Evolutionary conservation across 768 basidiomycete genomes (phyloP), one percentile per base, ranked within the genome.

Genomic region (Auriscalpium microsporum): DNA sequence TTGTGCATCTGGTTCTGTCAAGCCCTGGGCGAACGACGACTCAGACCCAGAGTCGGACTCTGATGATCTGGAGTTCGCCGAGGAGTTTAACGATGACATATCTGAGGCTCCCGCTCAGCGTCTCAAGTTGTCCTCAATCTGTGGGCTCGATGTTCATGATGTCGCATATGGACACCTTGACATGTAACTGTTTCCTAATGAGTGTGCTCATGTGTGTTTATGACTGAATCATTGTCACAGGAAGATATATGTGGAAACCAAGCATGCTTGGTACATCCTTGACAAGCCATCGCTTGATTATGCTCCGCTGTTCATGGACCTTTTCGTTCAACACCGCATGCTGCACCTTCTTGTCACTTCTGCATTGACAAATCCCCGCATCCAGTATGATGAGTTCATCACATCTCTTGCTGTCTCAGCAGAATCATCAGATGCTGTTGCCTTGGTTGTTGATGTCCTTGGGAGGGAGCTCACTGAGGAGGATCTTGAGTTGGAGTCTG

Each of bases 191-290:
- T 28, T n/a, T 54, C 38, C 40, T 47, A 21, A 21, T 21, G 9
- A 14, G 13, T 28, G 11, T 19, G 5, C 33, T 6, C 2, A 13
- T 33, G 11, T 44, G 8, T 38, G 23, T 45, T 10, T 16, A 19
- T 21, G 10, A 37, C 33, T 9, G 9, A 44, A 19, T 48, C 48
- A 14, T 16, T 36, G 0, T 7, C 17, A 13, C 50, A 87, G 86
- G 21, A 80, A 81, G 56, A 76, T 87, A 2, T 88, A 83, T 57
- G 67, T 89, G 33, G 75, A 78, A 46, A 88, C 87, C 0, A 46
- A 72, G 45, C 65, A 69, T 65, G 84, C 86, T 0, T 89, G 86
- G 86, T 89, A 89, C 58, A 83, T 87, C 53, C 72, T 89, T 2
- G 73, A 75, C 10, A 56, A 58, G 2, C 83, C 86, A 0, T 74